Conservation (phyloP, 441 rosid genomes). For the Gossypium lobatum region DNA sequence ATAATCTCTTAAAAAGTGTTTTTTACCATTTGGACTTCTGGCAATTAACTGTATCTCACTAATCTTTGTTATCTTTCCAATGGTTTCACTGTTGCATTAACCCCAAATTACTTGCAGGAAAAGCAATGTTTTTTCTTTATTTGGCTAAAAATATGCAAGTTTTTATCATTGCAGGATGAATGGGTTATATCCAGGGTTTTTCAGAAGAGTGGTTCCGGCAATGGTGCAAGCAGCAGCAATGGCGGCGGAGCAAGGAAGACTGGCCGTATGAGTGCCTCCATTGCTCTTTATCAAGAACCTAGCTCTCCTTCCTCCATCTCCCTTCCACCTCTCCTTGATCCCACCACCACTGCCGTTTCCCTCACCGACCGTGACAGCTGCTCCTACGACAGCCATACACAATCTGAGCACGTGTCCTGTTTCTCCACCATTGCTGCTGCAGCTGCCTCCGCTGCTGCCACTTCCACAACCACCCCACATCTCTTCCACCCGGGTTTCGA, state of each 20-base stretch:
- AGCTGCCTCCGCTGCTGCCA: slow-evolving; percentile 32
- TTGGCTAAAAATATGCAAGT: not conserved
- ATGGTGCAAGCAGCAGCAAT: slow-evolving; percentile 18
- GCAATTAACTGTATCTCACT: not conserved
- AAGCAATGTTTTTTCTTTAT: not conserved
- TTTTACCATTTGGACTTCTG: not conserved
- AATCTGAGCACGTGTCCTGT: slow-evolving; percentile 98
- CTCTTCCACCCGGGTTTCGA: slow-evolving; percentile 13
- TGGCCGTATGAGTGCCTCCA: slow-evolving; percentile 23
- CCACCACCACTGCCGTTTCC: slow-evolving; percentile 20
- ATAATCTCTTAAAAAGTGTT: not conserved
- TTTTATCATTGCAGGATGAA: slow-evolving; percentile 47
- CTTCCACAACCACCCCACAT: slow-evolving; percentile 5
- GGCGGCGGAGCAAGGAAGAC: slow-evolving; percentile 33
- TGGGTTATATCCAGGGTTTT: slow-evolving; percentile 89
- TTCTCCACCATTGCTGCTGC: slow-evolving; percentile 81
- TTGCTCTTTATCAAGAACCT: slow-evolving; percentile 39
- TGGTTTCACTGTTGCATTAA: not conserved
- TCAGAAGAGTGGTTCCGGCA: slow-evolving; percentile 40
- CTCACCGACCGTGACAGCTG: slow-evolving; percentile 33
- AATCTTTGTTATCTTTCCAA: not conserved
- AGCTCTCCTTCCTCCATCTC: slow-evolving; percentile 70
- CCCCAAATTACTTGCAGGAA: not conserved
- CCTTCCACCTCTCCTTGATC: slow-evolving; percentile 72
- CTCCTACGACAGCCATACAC: slow-evolving; percentile 50